These are phyloP conservation scores for Pythium pyrilobum DNA, from an alignment of 352 stramenopile genomes.

Conservation along the genomic window DNA sequence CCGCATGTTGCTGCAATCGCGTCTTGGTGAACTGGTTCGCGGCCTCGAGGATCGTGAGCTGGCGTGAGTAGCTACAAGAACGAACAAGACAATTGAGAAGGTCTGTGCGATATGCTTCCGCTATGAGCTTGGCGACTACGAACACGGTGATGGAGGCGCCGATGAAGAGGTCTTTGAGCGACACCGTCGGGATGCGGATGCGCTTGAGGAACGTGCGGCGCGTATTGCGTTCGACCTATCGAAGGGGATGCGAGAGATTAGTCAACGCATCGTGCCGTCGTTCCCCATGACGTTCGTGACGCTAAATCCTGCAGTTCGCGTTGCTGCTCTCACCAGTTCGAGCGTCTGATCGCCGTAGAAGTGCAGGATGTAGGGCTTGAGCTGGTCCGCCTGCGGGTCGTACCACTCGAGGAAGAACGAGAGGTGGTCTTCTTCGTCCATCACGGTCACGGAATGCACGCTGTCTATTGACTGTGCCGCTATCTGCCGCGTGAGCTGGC, in stretches of 20 bases:
- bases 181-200: conserved; percentile 67
- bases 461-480: too few relatives aligned
- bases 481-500: too few relatives aligned
- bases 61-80: conserved; percentile 67
- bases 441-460: too few relatives aligned
- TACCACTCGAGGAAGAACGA: conserved; percentile 79
- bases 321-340: conserved; percentile 60
- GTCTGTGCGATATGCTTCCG: neutral
- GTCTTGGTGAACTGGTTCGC: conserved; percentile 64
- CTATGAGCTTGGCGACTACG: neutral
- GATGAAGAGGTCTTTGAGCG: conserved; percentile 56
- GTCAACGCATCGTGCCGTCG: too few relatives aligned
- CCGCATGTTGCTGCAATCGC: conserved; percentile 25
- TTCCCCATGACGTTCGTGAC: too few relatives aligned
- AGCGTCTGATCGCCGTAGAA: conserved; percentile 69
- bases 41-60: conserved; percentile 58
- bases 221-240: conserved; percentile 53
- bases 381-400: conserved; percentile 62
- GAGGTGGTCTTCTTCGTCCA: conserved; percentile 54
- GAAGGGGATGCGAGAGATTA: neutral
- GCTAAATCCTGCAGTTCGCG: too few relatives aligned
- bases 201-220: conserved; percentile 73
- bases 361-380: conserved; percentile 68
- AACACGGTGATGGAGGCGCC: conserved; percentile 68
- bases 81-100: neutral